These are phyloP conservation scores for Syzygium aqueum DNA, from an alignment of 345 rosid species.

Conservation along the genomic window DNA sequence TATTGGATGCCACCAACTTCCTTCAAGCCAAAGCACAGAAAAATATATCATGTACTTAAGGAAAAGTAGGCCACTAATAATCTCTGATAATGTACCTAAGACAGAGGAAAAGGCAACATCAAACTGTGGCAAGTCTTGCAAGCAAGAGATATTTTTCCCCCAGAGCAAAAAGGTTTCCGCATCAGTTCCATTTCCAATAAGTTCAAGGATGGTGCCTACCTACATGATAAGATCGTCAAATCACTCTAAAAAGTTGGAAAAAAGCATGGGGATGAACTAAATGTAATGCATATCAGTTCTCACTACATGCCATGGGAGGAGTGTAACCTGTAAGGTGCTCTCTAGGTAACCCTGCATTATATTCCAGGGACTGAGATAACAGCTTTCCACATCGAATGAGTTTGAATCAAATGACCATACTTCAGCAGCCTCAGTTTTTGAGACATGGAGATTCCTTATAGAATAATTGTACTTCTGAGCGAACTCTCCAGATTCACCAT, in stretches of 20 bases:
- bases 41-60: not conserved
- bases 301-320: not conserved
- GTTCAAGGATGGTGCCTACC: constrained; percentile 73
- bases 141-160: constrained; percentile 71
- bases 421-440: constrained; percentile 38
- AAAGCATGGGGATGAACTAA: not conserved
- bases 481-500: constrained; percentile 27
- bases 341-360: constrained; percentile 81
- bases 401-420: constrained; percentile 38
- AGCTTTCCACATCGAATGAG: constrained; percentile 32
- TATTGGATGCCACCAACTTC: not conserved
- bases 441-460: constrained; percentile 34
- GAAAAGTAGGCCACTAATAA: not conserved
- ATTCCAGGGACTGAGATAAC: constrained; percentile 82
- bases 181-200: constrained; percentile 69
- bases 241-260: not conserved
- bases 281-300: not conserved
- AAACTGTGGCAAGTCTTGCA: constrained; percentile 49
- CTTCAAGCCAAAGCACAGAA: constrained; percentile 3
- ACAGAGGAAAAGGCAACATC: constrained; percentile 59
- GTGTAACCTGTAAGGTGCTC: constrained; percentile 79
- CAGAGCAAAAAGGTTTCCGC: constrained; percentile 63
- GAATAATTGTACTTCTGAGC: constrained; percentile 25
- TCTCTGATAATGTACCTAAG: constrained; percentile 40
- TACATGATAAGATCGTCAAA: constrained; percentile 7